Evolutionary conservation across 2,329 filamentous ascomycete genomes (phyloP), one percentile per base, ranked within the genome.

Genomic region (Colletotrichum euphorbiae): DNA sequence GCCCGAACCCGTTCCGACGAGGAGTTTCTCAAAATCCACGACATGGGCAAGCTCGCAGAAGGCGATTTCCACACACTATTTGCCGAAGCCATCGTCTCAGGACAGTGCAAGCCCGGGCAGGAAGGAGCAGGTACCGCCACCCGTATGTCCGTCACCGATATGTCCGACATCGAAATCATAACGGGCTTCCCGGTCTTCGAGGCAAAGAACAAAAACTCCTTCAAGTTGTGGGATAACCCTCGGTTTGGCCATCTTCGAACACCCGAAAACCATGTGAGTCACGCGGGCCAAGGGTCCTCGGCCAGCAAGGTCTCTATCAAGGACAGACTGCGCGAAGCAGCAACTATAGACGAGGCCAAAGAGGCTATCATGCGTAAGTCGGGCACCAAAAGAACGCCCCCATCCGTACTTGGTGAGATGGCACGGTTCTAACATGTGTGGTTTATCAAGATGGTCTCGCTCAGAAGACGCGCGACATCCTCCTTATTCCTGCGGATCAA

Each of bases 31-130:
- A 58, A 57, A n/a, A 60, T 55, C 19, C 62, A 52, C 54, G 48
- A 52, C 13, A 62, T 61, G 7, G 60, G 55, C 13, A 56, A 65
- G 11, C 67, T 75, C 11, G 69, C 65, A 1, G 73, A 74, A 56
- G 59, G 62, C 1, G 81, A 83, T 15, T 73, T 83, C 3, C 80
- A 81, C 65, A 74, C 79, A 4, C 68, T 79, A n/a, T 81, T 84
- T 59, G 80, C 80, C 2, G 80, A 85, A 67, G 80, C 77, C 1
- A 76, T 84, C 4, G 54, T 79, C 0, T 21, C 73, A 61, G 6
- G 74, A 74, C 11, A 40, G 6, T 1, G 11, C 31, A 13, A 4
- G 12, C 11, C 2, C n/a, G 17, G 6, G 24, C 42, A 3, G 5
- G n/a, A 15, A 21, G 12, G n/a, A n/a, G n/a, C 24, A 52, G 6